A percentile compares a stretch with the other conserved stretches of the same genome.
These are phyloP conservation scores for Xylaria acuta DNA, from an alignment of 495 filamentous ascomycete genomes.

Conservation along the genomic window DNA sequence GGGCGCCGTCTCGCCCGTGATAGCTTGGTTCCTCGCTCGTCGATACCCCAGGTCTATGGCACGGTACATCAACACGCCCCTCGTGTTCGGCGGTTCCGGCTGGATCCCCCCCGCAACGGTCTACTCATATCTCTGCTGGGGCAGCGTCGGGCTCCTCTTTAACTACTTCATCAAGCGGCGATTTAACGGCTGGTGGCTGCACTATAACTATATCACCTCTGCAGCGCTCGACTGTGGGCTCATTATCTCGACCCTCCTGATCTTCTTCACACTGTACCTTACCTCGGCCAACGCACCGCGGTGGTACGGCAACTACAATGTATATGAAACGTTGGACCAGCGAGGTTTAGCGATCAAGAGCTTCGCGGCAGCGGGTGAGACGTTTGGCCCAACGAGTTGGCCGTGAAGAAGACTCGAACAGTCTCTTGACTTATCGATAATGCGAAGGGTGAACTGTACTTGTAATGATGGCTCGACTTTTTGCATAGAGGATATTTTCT, in stretches of 20 bases:
- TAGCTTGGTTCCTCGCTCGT: slow-evolving; percentile 66
- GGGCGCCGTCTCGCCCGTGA: slow-evolving; percentile 63
- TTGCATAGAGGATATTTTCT: background rate
- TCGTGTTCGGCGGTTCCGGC: slow-evolving; percentile 69
- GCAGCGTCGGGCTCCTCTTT: slow-evolving; percentile 69
- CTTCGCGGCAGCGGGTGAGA: slow-evolving; percentile 44
- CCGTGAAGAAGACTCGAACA: slow-evolving; percentile 31
- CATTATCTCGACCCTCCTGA: slow-evolving; percentile 68
- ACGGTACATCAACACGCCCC: slow-evolving; percentile 68
- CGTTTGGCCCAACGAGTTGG: slow-evolving; percentile 54
- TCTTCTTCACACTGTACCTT: slow-evolving; percentile 71
- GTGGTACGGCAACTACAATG: slow-evolving; percentile 71
- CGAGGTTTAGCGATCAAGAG: slow-evolving; percentile 42
- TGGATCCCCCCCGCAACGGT: slow-evolving; percentile 68
- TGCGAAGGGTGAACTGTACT: background rate
- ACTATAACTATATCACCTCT: slow-evolving; percentile 76
- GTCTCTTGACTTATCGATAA: background rate
- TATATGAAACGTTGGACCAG: slow-evolving; percentile 49
- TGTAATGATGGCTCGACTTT: background rate
- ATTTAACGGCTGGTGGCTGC: slow-evolving; percentile 75
- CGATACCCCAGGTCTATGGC: slow-evolving; percentile 61
- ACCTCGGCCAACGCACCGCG: slow-evolving; percentile 56
- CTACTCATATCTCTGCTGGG: slow-evolving; percentile 72
- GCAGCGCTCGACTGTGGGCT: slow-evolving; percentile 75
- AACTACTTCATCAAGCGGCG: slow-evolving; percentile 68